These are phyloP conservation scores for Pyricularia sp. DNA, from an alignment of 2,329 filamentous ascomycete genomes.

Conservation along the genomic window DNA sequence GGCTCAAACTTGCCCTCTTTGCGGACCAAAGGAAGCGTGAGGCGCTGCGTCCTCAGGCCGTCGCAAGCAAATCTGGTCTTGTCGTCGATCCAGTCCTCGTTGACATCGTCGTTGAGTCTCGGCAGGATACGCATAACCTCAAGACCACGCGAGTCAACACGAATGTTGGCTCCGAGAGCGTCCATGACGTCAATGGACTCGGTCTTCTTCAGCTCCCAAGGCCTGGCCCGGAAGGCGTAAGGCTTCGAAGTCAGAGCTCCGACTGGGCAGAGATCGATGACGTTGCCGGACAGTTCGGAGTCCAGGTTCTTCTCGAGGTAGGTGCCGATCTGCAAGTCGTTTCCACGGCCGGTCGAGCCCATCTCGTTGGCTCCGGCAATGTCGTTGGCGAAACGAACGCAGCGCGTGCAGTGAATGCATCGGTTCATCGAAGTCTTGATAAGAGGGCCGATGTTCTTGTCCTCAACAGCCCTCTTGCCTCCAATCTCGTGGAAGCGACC, in stretches of 20 bases:
- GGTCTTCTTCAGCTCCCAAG: slow-evolving; percentile 94
- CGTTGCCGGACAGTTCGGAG: slow-evolving; percentile 90
- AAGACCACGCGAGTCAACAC: slow-evolving; percentile 83
- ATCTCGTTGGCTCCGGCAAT: slow-evolving; percentile 92
- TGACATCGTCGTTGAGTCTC: slow-evolving; percentile 92
- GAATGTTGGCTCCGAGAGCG: slow-evolving; percentile 86
- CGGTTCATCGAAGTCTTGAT: slow-evolving; percentile 99
- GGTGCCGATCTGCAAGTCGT: slow-evolving; percentile 95
- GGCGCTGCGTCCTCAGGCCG: slow-evolving; percentile 87
- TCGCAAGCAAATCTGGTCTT: slow-evolving; percentile 96
- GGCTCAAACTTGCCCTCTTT: slow-evolving; percentile 86
- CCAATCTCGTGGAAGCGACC: slow-evolving; percentile 93
- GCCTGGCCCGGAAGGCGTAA: slow-evolving; percentile 91
- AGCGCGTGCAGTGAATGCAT: slow-evolving; percentile 98
- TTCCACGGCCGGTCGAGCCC: slow-evolving; percentile 88
- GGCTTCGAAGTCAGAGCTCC: slow-evolving; percentile 95
- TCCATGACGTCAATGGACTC: slow-evolving; percentile 95
- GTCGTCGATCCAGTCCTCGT: slow-evolving; percentile 99
- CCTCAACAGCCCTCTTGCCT: slow-evolving; percentile 95
- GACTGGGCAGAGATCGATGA: slow-evolving; percentile 96
- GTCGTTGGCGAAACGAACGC: slow-evolving; percentile 96
- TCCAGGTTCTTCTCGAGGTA: slow-evolving; percentile 93
- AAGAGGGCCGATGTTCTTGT: slow-evolving; percentile 97
- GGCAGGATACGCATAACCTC: slow-evolving; percentile 95
- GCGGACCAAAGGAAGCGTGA: slow-evolving; percentile 86